These are phyloP conservation scores for Zymoseptoria brevis DNA, from an alignment of 2,329 filamentous ascomycete species.

Conservation along the genomic window DNA sequence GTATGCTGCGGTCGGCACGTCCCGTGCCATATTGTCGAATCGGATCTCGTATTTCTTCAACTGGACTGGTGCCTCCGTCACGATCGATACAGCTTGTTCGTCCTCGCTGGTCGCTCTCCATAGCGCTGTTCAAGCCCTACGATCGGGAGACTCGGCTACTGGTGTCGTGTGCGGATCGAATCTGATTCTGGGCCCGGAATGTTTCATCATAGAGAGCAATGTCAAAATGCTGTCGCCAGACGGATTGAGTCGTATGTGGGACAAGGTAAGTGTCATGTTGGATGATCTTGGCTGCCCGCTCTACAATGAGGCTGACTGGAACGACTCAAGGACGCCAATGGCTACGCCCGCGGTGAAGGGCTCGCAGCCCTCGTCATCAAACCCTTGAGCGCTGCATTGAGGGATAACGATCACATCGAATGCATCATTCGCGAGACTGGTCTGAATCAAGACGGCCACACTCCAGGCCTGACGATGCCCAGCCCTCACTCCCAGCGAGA, in stretches of 20 bases:
- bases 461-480: conserved; percentile 34
- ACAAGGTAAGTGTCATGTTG: conserved; percentile 4
- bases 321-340: conserved; percentile 33
- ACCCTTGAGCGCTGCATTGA: conserved; percentile 8
- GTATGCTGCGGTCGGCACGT: conserved; percentile 24
- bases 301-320: not conserved
- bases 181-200: conserved; percentile 18
- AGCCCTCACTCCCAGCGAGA: conserved; percentile 28
- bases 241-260: conserved; percentile 22
- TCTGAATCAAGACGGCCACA: conserved; percentile 33
- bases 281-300: not conserved
- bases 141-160: conserved; percentile 17
- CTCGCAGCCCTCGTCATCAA: conserved; percentile 30
- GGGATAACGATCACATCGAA: conserved; percentile 20
- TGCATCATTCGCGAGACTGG: conserved; percentile 31
- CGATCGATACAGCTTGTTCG: conserved; percentile 42
- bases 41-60: conserved; percentile 30
- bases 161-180: conserved; percentile 20
- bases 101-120: conserved; percentile 33
- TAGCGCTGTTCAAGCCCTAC: conserved; percentile 25
- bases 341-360: conserved; percentile 48
- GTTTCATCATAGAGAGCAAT: conserved; percentile 22
- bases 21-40: conserved; percentile 35
- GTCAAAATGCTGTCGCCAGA: conserved; percentile 29
- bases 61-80: conserved; percentile 34